phyloP scores from a whole-genome alignment of 768 basidiomycete genomes.

The Rubroboletus pulcherrimus region DNA sequence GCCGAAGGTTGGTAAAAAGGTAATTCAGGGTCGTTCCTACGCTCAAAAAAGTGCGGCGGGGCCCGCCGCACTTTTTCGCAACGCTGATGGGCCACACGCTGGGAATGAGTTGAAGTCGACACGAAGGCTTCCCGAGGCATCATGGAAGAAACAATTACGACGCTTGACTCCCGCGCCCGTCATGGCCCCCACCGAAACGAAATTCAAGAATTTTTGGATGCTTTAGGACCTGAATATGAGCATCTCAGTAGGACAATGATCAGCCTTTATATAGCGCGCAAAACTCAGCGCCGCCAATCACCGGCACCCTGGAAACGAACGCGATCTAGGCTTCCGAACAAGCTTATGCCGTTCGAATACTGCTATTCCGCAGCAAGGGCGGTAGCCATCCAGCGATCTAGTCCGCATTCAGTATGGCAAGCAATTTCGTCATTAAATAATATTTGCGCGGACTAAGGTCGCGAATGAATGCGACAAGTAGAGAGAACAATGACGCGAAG shows the following conservation, averaged over 20 bases:
- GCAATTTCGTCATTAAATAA: too few species aligned
- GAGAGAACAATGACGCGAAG: not conserved
- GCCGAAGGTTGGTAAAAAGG: too few species aligned
- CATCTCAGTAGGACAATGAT: not conserved
- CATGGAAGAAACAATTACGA: too few species aligned
- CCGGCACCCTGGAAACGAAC: not conserved
- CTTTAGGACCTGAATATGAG: too few species aligned
- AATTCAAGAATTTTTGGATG: not conserved
- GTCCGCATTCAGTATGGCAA: not conserved
- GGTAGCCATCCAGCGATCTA: not conserved
- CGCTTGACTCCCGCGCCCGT: not conserved
- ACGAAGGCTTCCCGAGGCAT: not conserved
- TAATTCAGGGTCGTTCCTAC: too few species aligned
- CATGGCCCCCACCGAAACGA: not conserved
- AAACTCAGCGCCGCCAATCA: not conserved
- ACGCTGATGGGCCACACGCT: too few species aligned
- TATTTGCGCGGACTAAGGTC: not conserved
- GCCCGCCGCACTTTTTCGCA: too few species aligned
- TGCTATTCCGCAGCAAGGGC: not conserved
- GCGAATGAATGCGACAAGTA: not conserved
- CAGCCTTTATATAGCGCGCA: not conserved
- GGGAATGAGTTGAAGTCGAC: not conserved
- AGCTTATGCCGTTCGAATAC: not conserved
- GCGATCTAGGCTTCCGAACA: not conserved
- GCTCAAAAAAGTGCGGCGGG: too few species aligned